These are phyloP conservation scores for Iris pallida DNA, from an alignment of 116 monocot genomes.

Conservation along the genomic window DNA sequence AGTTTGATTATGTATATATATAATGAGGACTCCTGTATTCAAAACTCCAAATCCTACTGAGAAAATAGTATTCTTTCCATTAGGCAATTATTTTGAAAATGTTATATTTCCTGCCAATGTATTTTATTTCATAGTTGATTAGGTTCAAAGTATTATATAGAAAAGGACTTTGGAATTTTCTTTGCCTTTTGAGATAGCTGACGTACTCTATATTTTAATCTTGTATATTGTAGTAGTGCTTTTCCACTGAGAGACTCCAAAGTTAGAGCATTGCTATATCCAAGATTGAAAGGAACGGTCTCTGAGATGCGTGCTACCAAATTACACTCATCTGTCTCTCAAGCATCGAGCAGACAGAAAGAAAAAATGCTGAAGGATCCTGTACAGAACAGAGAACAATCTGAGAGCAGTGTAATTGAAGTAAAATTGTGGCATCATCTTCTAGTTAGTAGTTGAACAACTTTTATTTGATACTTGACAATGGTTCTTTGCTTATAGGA, in stretches of 20 bases:
- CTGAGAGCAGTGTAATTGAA: constrained; percentile 10
- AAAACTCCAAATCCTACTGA: neutral
- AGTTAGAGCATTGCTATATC: neutral
- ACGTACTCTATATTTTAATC: neutral
- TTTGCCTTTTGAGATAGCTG: neutral
- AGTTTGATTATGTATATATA: neutral
- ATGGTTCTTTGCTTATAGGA: constrained; percentile 7
- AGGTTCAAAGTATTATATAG: neutral
- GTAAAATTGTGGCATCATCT: neutral
- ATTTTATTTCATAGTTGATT: neutral
- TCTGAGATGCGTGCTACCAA: constrained; percentile 16
- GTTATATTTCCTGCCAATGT: neutral
- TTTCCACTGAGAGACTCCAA: constrained; percentile 16
- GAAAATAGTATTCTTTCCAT: neutral
- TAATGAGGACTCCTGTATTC: neutral
- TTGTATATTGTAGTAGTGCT: constrained; percentile 8
- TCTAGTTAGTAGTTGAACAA: neutral
- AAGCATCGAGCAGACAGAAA: constrained; percentile 20
- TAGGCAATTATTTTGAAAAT: neutral
- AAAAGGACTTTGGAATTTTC: neutral
- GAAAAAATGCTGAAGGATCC: constrained; percentile 12
- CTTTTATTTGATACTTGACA: neutral
- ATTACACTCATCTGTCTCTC: neutral
- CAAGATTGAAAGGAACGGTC: constrained; percentile 15
- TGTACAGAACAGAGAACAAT: constrained; percentile 2